phyloP scores from a whole-genome alignment of 140 eudicot species.

The Stevia rebaudiana region DNA sequence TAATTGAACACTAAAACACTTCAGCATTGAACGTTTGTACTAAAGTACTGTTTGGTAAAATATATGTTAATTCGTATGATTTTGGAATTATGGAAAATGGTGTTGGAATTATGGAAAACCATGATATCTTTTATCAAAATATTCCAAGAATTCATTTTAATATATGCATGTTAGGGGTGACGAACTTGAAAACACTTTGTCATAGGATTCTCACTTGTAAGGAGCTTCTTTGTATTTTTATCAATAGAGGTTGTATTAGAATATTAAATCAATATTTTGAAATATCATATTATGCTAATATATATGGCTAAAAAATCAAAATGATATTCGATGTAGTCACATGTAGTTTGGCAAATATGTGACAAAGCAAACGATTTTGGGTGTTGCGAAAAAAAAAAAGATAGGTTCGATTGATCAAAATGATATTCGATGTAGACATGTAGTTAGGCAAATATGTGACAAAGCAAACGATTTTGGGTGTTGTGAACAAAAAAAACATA shows the following conservation, averaged over 20 bases:
- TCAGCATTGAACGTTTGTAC: background rate
- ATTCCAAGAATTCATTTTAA: constrained; percentile 9
- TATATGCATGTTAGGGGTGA: constrained; percentile 30
- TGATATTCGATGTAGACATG: no score
- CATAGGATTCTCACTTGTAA: constrained; percentile 32
- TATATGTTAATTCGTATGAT: constrained; percentile 5
- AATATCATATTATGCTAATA: background rate
- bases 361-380: no score
- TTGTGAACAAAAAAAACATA: no score
- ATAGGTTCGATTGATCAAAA: no score
- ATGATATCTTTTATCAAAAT: constrained; percentile 29
- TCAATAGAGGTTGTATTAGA: background rate
- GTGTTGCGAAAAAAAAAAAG: no score
- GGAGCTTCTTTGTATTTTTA: constrained; percentile 12
- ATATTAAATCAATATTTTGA: background rate
- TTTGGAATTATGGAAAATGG: constrained; percentile 16
- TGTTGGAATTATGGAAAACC: constrained; percentile 30
- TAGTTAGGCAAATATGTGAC: no score
- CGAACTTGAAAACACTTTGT: constrained; percentile 23
- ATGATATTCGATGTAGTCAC: no score
- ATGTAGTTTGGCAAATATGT: no score
- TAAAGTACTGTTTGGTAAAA: constrained; percentile 3
- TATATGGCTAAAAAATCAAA: no score
- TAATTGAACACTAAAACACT: background rate
- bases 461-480: no score